Evolutionary conservation across 2,329 filamentous ascomycete genomes (phyloP), one percentile per base, ranked within the genome.

Genomic region (Aspergillus amoenus): DNA sequence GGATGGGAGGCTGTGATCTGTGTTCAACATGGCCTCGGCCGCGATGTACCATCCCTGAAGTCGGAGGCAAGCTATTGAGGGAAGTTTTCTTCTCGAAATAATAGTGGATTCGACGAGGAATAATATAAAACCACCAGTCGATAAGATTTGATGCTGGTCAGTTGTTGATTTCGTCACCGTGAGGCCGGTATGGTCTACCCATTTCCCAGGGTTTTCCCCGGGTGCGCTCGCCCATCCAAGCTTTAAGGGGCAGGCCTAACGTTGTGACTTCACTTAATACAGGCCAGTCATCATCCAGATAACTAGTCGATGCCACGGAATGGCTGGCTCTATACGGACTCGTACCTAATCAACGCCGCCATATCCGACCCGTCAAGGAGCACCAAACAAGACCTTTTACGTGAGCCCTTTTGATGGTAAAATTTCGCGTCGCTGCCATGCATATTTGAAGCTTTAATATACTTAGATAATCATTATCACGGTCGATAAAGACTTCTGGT

Each of bases 1-100:
- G 59, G 93, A 99, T 73, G 93, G 93, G 34, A 84, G 90, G 50
- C 73, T 96, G 64, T 88, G 74, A 81, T 2, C 5, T 49, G 34
- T 49, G n/a, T 24, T 17, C 27, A 27, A 34, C 7, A 34, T 24
- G 43, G 22, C 13, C 8, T 45, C 13, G 34, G 13, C 27, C 8
- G 27, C 34, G 34, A n/a, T 37, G 6, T 37, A 37, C 43, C 17
- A 30, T 18, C 43, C 7, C 22, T n/a, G n/a, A 45, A 17, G 21
- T 30, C 24, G n/a, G 15, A 43, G 24, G 34, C 34, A 37, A n/a
- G 8, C 27, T 2, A 43, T 22, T 21, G 41, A 22, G 11, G 12
- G 5, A 13, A 3, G 2, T 21, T 30, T 30, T 30, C 9, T 24
- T 12, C 15, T 41, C 39, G 17, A 41, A 17, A 41, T 21, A 41